A percentile compares a stretch with the other conserved stretches of the same genome.
Evolutionary conservation across 495 filamentous ascomycete species (phyloP).

Genomic region (Halenospora varia): DNA sequence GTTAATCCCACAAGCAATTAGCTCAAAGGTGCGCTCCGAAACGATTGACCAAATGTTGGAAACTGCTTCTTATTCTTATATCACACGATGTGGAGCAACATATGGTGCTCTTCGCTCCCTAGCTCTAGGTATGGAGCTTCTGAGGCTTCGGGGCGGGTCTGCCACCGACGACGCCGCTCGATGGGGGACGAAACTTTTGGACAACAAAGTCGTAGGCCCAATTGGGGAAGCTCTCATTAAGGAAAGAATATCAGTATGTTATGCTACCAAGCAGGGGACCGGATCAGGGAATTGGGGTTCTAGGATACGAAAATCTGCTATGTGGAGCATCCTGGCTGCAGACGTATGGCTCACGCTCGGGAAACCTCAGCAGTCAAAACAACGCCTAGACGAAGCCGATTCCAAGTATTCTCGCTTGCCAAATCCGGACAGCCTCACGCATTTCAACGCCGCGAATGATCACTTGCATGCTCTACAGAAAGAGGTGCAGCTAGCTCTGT

Average conservation of each 20-base stretch:
- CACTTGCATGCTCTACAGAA: constrained; percentile 61
- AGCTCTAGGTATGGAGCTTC: constrained; percentile 71
- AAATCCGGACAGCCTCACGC: constrained; percentile 47
- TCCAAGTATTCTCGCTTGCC: constrained; percentile 61
- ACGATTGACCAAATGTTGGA: constrained; percentile 82
- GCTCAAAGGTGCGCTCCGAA: constrained; percentile 71
- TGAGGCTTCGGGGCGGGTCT: constrained; percentile 70
- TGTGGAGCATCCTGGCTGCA: constrained; percentile 83
- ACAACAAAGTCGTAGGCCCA: constrained; percentile 67
- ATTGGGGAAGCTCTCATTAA: constrained; percentile 75
- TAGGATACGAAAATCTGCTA: constrained; percentile 74
- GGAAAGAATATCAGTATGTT: constrained; percentile 82
- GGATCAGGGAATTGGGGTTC: constrained; percentile 63
- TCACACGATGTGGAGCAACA: constrained; percentile 71
- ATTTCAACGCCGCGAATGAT: constrained; percentile 53
- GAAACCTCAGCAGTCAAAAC: constrained; percentile 65
- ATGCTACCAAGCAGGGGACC: constrained; percentile 62
- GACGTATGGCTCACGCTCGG: constrained; percentile 74
- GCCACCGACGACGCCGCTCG: constrained; percentile 81
- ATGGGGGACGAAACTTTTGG: constrained; percentile 78
- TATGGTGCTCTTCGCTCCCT: constrained; percentile 77
- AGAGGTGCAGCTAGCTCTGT: constrained; percentile 47
- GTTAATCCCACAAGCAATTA: constrained; percentile 64
- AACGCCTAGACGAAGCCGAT: constrained; percentile 66
- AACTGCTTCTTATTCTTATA: constrained; percentile 84